A percentile compares a stretch with the other conserved stretches of the same genome.
phyloP scores from a whole-genome alignment of 2,329 filamentous ascomycete genomes.

The Massarina eburnea region DNA sequence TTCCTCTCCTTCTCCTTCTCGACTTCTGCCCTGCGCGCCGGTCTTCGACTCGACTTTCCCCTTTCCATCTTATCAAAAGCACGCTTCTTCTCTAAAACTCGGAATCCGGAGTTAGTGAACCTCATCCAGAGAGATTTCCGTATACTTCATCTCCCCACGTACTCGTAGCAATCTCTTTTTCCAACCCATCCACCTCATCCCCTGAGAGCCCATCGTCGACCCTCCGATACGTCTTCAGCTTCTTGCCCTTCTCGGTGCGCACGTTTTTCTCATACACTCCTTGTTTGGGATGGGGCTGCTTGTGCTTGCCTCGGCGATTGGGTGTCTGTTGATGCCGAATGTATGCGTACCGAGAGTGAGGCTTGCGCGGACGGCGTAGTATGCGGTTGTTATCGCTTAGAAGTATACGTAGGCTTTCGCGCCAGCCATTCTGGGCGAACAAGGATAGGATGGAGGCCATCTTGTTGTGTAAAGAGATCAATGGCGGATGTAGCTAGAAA shows the following conservation, averaged over 20 bases:
- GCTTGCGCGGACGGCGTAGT: not conserved
- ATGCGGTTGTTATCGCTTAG: not conserved
- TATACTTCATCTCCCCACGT: too few relatives aligned
- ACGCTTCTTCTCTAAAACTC: conserved; percentile 1
- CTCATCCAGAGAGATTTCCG: too few relatives aligned
- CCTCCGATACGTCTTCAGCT: not conserved
- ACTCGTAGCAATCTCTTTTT: conserved; percentile 1
- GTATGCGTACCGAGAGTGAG: not conserved
- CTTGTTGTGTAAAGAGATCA: not conserved
- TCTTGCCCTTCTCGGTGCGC: not conserved
- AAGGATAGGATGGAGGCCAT: conserved; percentile 5
- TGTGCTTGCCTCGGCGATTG: not conserved
- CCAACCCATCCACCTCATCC: not conserved
- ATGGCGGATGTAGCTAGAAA: too few relatives aligned
- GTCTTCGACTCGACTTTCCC: not conserved
- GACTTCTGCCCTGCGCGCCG: not conserved
- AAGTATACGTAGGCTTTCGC: conserved; percentile 4
- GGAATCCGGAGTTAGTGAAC: too few relatives aligned
- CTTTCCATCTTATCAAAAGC: not conserved
- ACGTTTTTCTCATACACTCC: not conserved
- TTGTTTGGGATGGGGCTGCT: not conserved
- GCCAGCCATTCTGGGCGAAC: conserved; percentile 4
- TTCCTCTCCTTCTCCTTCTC: not conserved
- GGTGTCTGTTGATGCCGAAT: not conserved
- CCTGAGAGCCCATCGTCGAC: not conserved